A percentile compares a stretch with the other conserved stretches of the same genome.
Conservation (phyloP, 495 filamentous ascomycete genomes). For the Chaetomium tenue region DNA sequence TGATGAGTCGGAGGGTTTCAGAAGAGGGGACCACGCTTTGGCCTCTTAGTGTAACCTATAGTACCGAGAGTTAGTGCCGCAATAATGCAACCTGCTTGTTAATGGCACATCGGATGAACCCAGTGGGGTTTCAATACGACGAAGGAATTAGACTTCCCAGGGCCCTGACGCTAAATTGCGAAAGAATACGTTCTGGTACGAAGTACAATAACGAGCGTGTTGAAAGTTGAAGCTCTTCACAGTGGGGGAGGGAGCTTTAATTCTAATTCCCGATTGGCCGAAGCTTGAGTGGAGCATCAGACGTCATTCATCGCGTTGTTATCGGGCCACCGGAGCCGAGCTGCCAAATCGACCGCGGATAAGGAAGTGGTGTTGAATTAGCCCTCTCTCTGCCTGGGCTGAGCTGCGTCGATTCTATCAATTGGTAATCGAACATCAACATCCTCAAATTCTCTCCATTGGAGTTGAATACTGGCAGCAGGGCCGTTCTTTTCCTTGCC, state of each 20-base stretch:
- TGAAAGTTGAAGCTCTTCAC: neutral
- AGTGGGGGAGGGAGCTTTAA: neutral
- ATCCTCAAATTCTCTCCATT: neutral
- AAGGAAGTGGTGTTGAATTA: neutral
- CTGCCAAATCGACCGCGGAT: neutral
- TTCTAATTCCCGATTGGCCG: neutral
- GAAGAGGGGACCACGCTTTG: too few species aligned
- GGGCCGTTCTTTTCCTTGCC: too few species aligned
- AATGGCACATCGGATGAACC: too few species aligned
- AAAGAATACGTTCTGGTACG: too few species aligned
- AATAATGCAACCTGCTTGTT: too few species aligned
- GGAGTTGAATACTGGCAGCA: neutral
- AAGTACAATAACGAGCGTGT: too few species aligned
- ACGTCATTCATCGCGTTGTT: conserved; percentile 11
- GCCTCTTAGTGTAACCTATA: neutral
- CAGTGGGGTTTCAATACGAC: neutral
- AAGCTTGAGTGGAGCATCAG: conserved; percentile 17
- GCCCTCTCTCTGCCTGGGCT: neutral
- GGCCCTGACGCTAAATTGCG: too few species aligned
- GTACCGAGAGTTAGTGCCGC: too few species aligned
- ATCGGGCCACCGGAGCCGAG: conserved; percentile 15
- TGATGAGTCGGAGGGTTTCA: too few species aligned
- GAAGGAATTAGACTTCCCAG: neutral
- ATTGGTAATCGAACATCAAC: neutral
- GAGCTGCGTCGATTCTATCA: neutral